These are phyloP conservation scores for Aspergillus saccharolyticus DNA, from an alignment of 495 filamentous ascomycete genomes.

Conservation along the genomic window DNA sequence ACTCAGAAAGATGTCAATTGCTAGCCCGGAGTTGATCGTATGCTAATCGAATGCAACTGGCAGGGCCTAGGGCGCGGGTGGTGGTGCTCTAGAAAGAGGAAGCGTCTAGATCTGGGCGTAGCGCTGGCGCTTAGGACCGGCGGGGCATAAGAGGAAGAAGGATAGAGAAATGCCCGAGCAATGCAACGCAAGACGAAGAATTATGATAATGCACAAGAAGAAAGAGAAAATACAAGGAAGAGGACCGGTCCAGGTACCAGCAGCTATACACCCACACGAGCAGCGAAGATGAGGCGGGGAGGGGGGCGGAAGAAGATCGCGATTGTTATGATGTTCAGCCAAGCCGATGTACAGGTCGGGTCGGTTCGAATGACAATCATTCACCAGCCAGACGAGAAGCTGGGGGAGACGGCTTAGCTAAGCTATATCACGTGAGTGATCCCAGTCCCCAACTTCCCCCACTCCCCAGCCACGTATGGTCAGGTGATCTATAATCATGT, in stretches of 20 bases:
- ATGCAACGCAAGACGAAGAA: conserved; percentile 6
- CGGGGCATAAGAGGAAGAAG: conserved; percentile 28
- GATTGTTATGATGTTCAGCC: conserved; percentile 17
- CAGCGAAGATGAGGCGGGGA: conserved; percentile 4
- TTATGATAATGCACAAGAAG: neutral
- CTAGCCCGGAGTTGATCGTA: neutral
- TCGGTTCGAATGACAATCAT: conserved; percentile 8
- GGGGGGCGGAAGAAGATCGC: conserved; percentile 7
- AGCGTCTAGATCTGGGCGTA: conserved; percentile 28
- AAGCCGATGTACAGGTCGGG: conserved; percentile 11
- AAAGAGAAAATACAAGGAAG: conserved; percentile 12
- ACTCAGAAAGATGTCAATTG: conserved; percentile 15
- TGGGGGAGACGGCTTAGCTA: conserved; percentile 1
- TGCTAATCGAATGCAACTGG: conserved; percentile 3
- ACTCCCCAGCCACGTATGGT: neutral
- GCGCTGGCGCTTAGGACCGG: conserved; percentile 44
- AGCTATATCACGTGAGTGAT: neutral
- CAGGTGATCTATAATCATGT: conserved; percentile 6
- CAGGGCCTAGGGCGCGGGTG: conserved; percentile 15
- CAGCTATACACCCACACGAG: conserved; percentile 12
- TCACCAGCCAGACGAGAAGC: conserved; percentile 3
- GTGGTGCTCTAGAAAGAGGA: conserved; percentile 13
- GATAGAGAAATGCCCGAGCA: conserved; percentile 4
- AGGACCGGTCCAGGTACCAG: conserved; percentile 14
- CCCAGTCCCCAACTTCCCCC: neutral